Conservation (phyloP, 2,329 filamentous ascomycete species). For the Aureobasidium musti region DNA sequence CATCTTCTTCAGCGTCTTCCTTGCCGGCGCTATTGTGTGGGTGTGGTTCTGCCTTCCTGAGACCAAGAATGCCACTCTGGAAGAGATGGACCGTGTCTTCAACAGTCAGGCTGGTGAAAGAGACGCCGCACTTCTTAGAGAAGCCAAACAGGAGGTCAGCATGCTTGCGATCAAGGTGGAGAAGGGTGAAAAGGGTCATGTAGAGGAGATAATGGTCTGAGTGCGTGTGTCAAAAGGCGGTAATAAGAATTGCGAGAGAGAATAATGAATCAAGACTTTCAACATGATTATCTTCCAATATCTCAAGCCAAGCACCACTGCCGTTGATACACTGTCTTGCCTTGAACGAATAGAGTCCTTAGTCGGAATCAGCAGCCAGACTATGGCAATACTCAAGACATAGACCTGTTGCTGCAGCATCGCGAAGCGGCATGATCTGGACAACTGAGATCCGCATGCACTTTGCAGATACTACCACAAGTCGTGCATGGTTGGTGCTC, state of each 20-base stretch:
- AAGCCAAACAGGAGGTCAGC: slow-evolving; percentile 15
- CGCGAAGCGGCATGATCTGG: neutral
- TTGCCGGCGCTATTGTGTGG: slow-evolving; percentile 60
- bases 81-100: slow-evolving; percentile 43
- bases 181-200: slow-evolving; percentile 27
- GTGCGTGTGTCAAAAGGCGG: neutral
- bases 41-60: slow-evolving; percentile 56
- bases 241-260: neutral
- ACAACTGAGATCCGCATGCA: neutral
- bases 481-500: neutral
- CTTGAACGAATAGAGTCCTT: neutral
- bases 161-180: slow-evolving; percentile 19
- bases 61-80: slow-evolving; percentile 55
- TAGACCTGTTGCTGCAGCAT: neutral
- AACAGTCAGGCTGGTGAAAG: slow-evolving; percentile 29
- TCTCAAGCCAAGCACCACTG: neutral
- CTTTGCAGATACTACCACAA: neutral
- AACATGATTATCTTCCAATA: neutral
- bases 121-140: slow-evolving; percentile 28
- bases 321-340: neutral
- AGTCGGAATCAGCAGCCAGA: neutral
- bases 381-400: neutral
- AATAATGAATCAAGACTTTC: neutral
- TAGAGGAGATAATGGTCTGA: slow-evolving; percentile 6
- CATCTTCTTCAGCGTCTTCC: slow-evolving; percentile 69